These are phyloP conservation scores for Solanum rostratum DNA, from an alignment of 257 asterid species.

Conservation along the genomic window DNA sequence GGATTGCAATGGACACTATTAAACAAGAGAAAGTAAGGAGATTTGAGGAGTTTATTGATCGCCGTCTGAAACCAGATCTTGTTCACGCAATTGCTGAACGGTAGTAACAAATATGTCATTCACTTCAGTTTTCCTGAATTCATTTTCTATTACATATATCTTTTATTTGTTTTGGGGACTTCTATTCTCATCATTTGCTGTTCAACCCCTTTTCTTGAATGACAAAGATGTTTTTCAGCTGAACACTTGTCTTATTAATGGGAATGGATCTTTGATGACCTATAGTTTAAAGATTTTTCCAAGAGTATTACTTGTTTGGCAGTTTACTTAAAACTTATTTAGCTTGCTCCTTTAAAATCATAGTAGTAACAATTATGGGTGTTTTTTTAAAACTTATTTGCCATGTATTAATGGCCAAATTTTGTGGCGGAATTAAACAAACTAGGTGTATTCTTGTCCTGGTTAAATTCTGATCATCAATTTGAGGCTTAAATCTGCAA, in stretches of 20 bases:
- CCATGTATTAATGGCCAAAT: background rate
- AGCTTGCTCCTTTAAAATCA: background rate
- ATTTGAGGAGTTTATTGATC: conserved; percentile 74
- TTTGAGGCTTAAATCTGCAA: background rate
- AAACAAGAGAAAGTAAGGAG: conserved; percentile 45
- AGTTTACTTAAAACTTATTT: background rate
- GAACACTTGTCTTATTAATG: background rate
- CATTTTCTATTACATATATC: background rate
- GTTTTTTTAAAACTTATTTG: background rate
- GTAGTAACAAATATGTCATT: conserved; percentile 14
- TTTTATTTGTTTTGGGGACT: background rate
- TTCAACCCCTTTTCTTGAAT: background rate
- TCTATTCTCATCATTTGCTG: background rate
- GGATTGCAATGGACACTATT: conserved; percentile 42
- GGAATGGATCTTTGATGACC: background rate
- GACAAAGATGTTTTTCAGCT: background rate
- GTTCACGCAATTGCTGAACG: conserved; percentile 70
- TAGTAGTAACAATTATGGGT: background rate
- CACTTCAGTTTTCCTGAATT: background rate
- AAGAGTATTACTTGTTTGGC: background rate
- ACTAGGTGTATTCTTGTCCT: background rate
- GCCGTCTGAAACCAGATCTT: conserved; percentile 83
- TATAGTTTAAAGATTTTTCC: background rate
- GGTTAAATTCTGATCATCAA: background rate
- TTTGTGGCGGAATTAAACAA: background rate